Base-by-base conservation (phyloP, 2,329 filamentous ascomycete genomes). In the Hypomyces perniciosus region DNA sequence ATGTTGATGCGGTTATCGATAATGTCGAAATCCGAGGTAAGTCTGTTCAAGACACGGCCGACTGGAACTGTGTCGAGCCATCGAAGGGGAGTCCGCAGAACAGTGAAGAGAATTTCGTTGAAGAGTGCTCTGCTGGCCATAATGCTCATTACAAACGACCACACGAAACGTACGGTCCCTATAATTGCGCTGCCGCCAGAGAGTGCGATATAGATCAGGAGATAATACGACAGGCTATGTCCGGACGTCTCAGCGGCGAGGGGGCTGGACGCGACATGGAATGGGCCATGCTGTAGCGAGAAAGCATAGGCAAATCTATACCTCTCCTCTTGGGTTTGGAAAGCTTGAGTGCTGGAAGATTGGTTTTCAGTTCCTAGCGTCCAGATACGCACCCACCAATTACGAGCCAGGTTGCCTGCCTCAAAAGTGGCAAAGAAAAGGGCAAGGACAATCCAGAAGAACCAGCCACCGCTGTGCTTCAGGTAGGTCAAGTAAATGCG, bases 11-110 rank as follows among this genome's bases (percentile, higher is more conserved):
- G 75, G 6, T 79, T 83, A 67, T 92, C 88, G 44, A 91, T 79
- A 38, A 83, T 77, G 58, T 84, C 81, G 65, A 92, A 90, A 66
- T 92, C 88, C 3, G 84, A 75, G 0, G 86, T 89, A 64, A 91
- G 89, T 2, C 88, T 78, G 67, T 92, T 92, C 20, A 91, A 72
- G 35, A 91, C 80, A 42, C 88, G 80, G 2, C 88, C 88, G 1
- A 90, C 73, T 0, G 88, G 88, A 0, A 90, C 84, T 0, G 87
- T 91, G 62, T 92, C 88, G 35, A 92, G 75, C 85, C 86, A 90
- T 54, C 86, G 75, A n/a, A 91, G 72, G 1, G 86, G 87, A 5
- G 87, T 83, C 13, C 85, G 79, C 4, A 92, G 73, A 8, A 92
- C 76, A 1, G 80, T 75, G 57, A 80, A 82, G 40, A 84, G 80